Percentiles rank a stretch among this genome's conserved stretches.
phyloP scores from a whole-genome alignment of 78 protist genomes.

The Dictyostelium capitatum region DNA sequence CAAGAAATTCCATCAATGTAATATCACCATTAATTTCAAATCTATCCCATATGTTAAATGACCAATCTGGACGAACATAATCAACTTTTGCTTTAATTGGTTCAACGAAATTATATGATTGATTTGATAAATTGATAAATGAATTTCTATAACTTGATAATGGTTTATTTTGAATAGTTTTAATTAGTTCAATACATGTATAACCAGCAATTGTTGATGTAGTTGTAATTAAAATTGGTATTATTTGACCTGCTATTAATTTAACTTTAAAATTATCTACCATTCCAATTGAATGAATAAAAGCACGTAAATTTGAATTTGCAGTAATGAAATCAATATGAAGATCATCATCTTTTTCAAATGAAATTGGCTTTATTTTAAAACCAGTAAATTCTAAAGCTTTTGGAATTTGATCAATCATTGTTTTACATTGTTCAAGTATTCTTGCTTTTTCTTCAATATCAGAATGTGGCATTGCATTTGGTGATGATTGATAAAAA shows the following conservation, averaged over 20 bases:
- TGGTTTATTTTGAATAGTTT: conserved; percentile 83
- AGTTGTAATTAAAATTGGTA: conserved; percentile 99
- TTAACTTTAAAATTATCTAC: conserved; percentile 90
- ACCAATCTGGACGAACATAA: conserved; percentile 76
- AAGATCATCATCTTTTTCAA: conserved; percentile 99
- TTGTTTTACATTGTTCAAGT: too few species aligned
- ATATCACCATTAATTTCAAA: conserved; percentile 89
- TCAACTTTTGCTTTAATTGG: conserved; percentile 94
- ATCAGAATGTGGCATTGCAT: conserved; percentile 24
- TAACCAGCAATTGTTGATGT: conserved; percentile 98
- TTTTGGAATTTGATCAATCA: conserved; percentile 45
- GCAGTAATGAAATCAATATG: conserved; percentile 93
- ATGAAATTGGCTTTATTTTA: conserved; percentile 71
- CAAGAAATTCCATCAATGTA: conserved; percentile 81
- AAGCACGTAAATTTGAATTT: conserved; percentile 96
- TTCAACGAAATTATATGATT: conserved; percentile 93
- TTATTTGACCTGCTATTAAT: conserved; percentile 99
- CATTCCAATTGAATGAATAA: conserved; percentile 93
- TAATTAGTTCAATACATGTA: conserved; percentile 93
- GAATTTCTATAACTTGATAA: conserved; percentile 92
- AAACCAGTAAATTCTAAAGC: conserved; percentile 55
- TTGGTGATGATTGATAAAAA: conserved; percentile 80
- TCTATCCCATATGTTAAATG: conserved; percentile 93
- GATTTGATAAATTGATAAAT: conserved; percentile 98
- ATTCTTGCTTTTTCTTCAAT: background rate